phyloP scores from a whole-genome alignment of 2,329 filamentous ascomycete genomes.

The Verticillium longisporum region DNA sequence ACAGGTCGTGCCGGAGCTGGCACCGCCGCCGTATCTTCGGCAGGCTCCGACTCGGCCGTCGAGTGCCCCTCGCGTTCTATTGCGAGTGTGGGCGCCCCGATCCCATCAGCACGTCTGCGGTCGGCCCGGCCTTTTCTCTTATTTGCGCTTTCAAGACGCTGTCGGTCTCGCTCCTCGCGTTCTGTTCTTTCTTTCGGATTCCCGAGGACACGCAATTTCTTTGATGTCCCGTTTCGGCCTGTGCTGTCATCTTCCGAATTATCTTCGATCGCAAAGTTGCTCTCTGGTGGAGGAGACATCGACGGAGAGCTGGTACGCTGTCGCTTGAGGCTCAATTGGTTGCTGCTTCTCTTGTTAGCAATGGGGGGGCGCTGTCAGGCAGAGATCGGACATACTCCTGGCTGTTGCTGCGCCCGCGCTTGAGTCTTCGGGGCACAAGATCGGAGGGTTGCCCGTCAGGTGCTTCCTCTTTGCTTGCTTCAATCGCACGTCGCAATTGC shows the following conservation, averaged over 20 bases:
- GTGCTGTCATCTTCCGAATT: slow-evolving; percentile 67
- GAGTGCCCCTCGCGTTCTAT: slow-evolving; percentile 13
- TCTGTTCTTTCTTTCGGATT: slow-evolving; percentile 57
- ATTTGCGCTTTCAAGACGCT: slow-evolving; percentile 66
- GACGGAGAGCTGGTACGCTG: slow-evolving; percentile 78
- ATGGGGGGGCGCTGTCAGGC: neutral
- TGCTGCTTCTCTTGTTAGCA: slow-evolving; percentile 39
- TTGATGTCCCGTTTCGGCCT: slow-evolving; percentile 41
- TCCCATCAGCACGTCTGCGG: slow-evolving; percentile 75
- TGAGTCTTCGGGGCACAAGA: slow-evolving; percentile 55
- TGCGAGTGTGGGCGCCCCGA: slow-evolving; percentile 1
- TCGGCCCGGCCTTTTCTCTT: slow-evolving; percentile 80
- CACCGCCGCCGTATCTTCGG: slow-evolving; percentile 56
- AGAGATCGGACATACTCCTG: slow-evolving; percentile 71
- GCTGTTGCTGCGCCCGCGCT: slow-evolving; percentile 82
- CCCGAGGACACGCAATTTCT: slow-evolving; percentile 55
- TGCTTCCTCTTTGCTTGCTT: slow-evolving; percentile 79
- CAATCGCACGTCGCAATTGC: slow-evolving; percentile 79
- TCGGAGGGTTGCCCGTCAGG: slow-evolving; percentile 40
- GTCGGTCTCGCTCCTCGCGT: slow-evolving; percentile 68
- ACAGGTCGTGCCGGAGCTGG: slow-evolving; percentile 26
- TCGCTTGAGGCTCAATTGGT: slow-evolving; percentile 66
- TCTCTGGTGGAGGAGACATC: slow-evolving; percentile 49
- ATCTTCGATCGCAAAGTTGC: slow-evolving; percentile 41
- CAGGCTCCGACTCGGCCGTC: slow-evolving; percentile 60